A percentile compares a stretch with the other conserved stretches of the same genome.
These are phyloP conservation scores for Sporothrix phasma DNA, from an alignment of 2,329 filamentous ascomycete genomes.

Conservation along the genomic window DNA sequence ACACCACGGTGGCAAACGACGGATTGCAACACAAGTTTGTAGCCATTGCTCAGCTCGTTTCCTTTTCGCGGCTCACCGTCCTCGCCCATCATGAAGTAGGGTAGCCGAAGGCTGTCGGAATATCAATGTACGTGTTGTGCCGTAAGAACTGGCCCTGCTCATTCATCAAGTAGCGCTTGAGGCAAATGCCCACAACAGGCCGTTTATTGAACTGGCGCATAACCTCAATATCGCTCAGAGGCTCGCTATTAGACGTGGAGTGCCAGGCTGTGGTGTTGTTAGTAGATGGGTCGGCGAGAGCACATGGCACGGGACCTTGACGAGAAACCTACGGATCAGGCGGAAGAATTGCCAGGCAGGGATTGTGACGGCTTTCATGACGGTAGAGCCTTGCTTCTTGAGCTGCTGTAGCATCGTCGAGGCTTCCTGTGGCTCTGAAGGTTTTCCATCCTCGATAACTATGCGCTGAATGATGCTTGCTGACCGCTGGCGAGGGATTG, in stretches of 20 bases:
- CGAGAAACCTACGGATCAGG: slow-evolving; percentile 60
- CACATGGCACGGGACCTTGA: neutral
- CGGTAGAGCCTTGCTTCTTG: slow-evolving; percentile 38
- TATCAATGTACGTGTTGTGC: slow-evolving; percentile 78
- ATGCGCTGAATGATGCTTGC: slow-evolving; percentile 53
- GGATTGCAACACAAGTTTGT: slow-evolving; percentile 84
- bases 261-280: slow-evolving; percentile 62
- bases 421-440: slow-evolving; percentile 30
- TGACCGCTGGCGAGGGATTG: slow-evolving; percentile 36
- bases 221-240: slow-evolving; percentile 63
- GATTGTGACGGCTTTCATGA: slow-evolving; percentile 77
- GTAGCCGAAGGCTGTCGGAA: slow-evolving; percentile 68
- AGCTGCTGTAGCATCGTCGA: slow-evolving; percentile 34
- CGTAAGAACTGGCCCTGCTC: slow-evolving; percentile 58
- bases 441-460: slow-evolving; percentile 41
- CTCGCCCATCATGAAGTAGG: slow-evolving; percentile 75
- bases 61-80: slow-evolving; percentile 51
- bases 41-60: slow-evolving; percentile 70
- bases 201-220: slow-evolving; percentile 78
- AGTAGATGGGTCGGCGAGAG: slow-evolving; percentile 20
- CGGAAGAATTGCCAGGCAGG: slow-evolving; percentile 97
- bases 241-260: slow-evolving; percentile 46
- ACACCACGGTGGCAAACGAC: slow-evolving; percentile 86
- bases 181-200: slow-evolving; percentile 82
- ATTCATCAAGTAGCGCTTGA: slow-evolving; percentile 80